Base-by-base conservation (phyloP, 2,329 filamentous ascomycete genomes). In the Fusarium sp. region DNA sequence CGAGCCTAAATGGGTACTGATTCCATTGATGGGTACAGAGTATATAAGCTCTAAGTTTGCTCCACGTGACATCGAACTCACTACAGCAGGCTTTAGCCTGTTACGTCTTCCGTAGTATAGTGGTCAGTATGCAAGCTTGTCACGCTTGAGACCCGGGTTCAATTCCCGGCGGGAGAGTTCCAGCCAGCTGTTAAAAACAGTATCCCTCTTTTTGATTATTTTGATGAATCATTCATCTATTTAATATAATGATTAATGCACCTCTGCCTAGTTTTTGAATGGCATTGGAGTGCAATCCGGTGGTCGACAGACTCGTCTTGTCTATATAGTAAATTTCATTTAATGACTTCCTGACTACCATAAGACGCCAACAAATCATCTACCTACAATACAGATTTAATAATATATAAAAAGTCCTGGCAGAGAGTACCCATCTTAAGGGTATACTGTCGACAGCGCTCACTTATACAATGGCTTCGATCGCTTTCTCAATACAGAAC, bases 61-160 rank as follows among this genome's bases (percentile, higher is more conserved):
- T 1, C 0, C 4, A 9, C 2, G 12, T 10, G 25, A 10, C 19
- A 69, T 38, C 35, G 47, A 69, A 68, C 50, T 56, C 47, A 28
- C 63, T 68, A 68, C 63, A 66, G 23, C 46, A 35, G 57, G 30
- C 40, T 30, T 25, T 10, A 63, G 57, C 35, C 25, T 66, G 64
- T 15, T 59, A 25, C 7, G 44, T 69, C 67, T 69, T 69, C 65
- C 67, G 65, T 69, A 69, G 67, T 69, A 69, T 69, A 69, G 66
- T 69, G 66, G 66, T 69, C 64, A 69, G 66, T 69, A 69, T 69
- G 66, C 66, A 69, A 69, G 66, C 66, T 69, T 69, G 66, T 69
- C 66, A 69, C 66, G 67, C 67, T 69, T 69, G 67, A 69, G 65
- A 69, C 67, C 67, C 67, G 67, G 65, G 67, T 69, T 69, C 67